These are phyloP conservation scores for Meira nashicola DNA, from an alignment of 1,284 basidiomycete species.

Conservation along the genomic window DNA sequence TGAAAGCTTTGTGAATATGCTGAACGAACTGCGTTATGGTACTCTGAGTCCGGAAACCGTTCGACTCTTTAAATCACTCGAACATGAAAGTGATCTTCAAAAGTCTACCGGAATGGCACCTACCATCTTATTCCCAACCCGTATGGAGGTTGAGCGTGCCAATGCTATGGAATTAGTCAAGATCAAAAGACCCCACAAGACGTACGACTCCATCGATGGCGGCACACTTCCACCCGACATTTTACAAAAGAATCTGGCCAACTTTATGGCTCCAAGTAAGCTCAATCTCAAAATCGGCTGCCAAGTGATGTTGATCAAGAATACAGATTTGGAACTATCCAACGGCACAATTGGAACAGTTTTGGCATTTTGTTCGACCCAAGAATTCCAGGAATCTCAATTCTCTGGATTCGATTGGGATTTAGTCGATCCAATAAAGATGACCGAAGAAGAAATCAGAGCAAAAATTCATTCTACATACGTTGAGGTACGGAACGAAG, in stretches of 20 bases:
- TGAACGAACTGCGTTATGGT: slow-evolving; percentile 44
- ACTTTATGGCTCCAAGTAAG: slow-evolving; percentile 40
- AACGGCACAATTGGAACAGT: slow-evolving; percentile 78
- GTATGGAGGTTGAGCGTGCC: slow-evolving; percentile 73
- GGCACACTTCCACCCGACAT: slow-evolving; percentile 26
- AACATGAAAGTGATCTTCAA: slow-evolving; percentile 2
- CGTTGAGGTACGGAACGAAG: background rate
- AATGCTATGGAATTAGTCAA: slow-evolving; percentile 64
- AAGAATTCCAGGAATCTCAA: slow-evolving; percentile 57
- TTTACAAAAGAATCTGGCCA: slow-evolving; percentile 29
- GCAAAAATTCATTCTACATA: background rate
- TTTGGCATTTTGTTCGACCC: slow-evolving; percentile 13
- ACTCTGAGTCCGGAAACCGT: slow-evolving; percentile 36
- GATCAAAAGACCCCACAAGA: slow-evolving; percentile 25
- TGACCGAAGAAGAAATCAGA: slow-evolving; percentile 1
- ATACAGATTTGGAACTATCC: slow-evolving; percentile 67
- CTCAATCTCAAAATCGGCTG: slow-evolving; percentile 67
- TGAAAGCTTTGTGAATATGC: slow-evolving; percentile 45
- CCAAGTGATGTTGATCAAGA: slow-evolving; percentile 71
- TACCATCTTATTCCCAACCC: slow-evolving; percentile 50
- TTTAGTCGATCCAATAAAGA: background rate
- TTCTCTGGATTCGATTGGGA: slow-evolving; percentile 66
- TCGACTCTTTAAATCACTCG: slow-evolving; percentile 21
- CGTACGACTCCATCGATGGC: slow-evolving; percentile 35
- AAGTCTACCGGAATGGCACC: background rate